phyloP scores from a whole-genome alignment of 2,329 filamentous ascomycete species.

The Verticillium albo-atrum region DNA sequence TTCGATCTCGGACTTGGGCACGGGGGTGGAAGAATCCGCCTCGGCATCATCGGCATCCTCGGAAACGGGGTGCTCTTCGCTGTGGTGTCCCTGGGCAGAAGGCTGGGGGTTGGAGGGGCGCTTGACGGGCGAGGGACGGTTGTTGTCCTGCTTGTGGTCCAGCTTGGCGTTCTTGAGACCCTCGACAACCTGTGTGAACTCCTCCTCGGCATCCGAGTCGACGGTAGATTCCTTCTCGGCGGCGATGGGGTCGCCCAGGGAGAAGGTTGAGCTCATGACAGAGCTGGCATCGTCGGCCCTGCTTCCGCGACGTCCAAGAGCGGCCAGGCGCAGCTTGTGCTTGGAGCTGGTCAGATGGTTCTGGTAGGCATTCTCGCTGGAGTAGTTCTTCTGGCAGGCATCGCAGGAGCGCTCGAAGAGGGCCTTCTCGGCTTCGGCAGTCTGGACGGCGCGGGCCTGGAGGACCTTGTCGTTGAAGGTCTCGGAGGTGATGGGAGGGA shows the following conservation, averaged over 20 bases:
- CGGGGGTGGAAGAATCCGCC: conserved; percentile 37
- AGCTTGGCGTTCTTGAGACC: conserved; percentile 71
- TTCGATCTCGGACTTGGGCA: conserved; percentile 26
- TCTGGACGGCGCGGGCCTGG: conserved; percentile 79
- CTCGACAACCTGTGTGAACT: conserved; percentile 74
- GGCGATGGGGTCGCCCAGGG: conserved; percentile 72
- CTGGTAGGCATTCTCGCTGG: conserved; percentile 90
- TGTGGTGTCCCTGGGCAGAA: conserved; percentile 31
- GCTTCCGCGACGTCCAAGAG: conserved; percentile 26
- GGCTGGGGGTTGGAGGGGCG: conserved; percentile 48
- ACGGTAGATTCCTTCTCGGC: conserved; percentile 41
- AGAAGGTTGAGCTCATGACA: conserved; percentile 87
- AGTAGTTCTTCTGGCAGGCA: conserved; percentile 87
- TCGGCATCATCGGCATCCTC: conserved; percentile 31
- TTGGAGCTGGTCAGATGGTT: conserved; percentile 92
- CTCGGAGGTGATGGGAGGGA: conserved; percentile 88
- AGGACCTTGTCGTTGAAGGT: conserved; percentile 94
- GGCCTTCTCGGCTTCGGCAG: conserved; percentile 80
- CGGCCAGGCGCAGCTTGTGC: conserved; percentile 66
- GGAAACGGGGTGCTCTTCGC: conserved; percentile 41
- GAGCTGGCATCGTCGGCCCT: conserved; percentile 66
- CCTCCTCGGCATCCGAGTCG: conserved; percentile 66
- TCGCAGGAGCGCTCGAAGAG: conserved; percentile 81
- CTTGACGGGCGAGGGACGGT: conserved; percentile 46
- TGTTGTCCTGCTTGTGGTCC: conserved; percentile 35